phyloP scores from a whole-genome alignment of 2,329 filamentous ascomycete species.

The Aspergillus oerlinghausenensis region DNA sequence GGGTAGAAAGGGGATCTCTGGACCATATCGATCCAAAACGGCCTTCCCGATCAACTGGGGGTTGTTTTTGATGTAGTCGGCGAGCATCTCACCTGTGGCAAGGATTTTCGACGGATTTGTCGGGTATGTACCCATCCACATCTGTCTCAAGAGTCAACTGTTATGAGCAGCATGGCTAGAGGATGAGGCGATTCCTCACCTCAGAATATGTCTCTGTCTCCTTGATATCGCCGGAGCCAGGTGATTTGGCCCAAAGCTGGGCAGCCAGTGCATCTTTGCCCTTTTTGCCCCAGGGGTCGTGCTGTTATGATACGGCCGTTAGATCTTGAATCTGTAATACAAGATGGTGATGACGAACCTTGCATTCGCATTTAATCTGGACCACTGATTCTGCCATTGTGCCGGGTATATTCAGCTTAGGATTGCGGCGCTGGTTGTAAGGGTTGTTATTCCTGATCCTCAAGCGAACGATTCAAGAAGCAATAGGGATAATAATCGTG shows the following conservation, averaged over 20 bases:
- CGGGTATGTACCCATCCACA: slow-evolving; percentile 77
- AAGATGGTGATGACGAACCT: slow-evolving; percentile 27
- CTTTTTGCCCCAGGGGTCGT: slow-evolving; percentile 68
- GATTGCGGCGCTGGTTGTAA: slow-evolving; percentile 10
- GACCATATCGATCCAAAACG: slow-evolving; percentile 57
- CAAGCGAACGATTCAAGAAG: background rate
- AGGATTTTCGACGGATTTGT: slow-evolving; percentile 63
- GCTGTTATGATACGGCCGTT: slow-evolving; percentile 27
- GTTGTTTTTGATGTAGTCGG: slow-evolving; percentile 61
- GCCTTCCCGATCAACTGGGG: slow-evolving; percentile 60
- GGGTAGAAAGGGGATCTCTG: slow-evolving; percentile 66
- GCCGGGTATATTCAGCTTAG: background rate
- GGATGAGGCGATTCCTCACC: slow-evolving; percentile 25
- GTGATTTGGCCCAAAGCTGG: slow-evolving; percentile 60
- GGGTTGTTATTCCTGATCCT: background rate
- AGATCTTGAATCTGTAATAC: background rate
- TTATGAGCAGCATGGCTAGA: background rate
- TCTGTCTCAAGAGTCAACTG: slow-evolving; percentile 27
- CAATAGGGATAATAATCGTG: background rate
- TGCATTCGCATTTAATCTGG: slow-evolving; percentile 52
- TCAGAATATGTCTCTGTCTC: slow-evolving; percentile 61
- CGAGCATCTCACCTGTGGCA: slow-evolving; percentile 58
- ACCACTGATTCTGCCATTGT: slow-evolving; percentile 49
- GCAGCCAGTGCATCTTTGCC: slow-evolving; percentile 64
- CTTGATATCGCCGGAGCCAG: slow-evolving; percentile 60